Evolutionary conservation across 306 rosid species (phyloP).

Genomic region (Hippophae rhamnoides): DNA sequence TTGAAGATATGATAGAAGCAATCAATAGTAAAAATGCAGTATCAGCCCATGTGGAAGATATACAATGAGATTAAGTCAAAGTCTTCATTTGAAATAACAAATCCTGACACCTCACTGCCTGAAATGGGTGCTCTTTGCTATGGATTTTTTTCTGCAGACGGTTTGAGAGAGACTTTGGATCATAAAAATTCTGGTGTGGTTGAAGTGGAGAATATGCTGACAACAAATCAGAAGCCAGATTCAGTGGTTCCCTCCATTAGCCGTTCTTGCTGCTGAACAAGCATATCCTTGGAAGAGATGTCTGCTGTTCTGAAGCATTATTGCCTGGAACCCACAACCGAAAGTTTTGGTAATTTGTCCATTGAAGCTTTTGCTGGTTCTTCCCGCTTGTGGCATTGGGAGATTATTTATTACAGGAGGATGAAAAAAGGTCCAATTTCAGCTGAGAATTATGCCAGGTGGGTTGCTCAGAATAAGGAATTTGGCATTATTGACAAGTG

Average conservation of each 20-base stretch:
- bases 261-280: constrained; percentile 23
- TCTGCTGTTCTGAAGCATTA: constrained; percentile 14
- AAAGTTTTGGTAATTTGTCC: constrained; percentile 24
- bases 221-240: constrained; percentile 7
- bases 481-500: constrained; percentile 31
- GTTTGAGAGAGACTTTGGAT: no score
- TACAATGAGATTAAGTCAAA: no score
- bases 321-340: constrained; percentile 40
- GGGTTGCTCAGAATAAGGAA: constrained; percentile 60
- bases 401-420: constrained; percentile 52
- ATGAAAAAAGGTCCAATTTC: constrained; percentile 59
- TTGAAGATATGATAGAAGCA: no score
- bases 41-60: no score
- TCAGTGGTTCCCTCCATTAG: constrained; percentile 19
- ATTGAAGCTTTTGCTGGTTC: constrained; percentile 40
- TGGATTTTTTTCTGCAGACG: no score
- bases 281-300: constrained; percentile 33
- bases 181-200: no score
- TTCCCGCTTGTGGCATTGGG: constrained; percentile 73
- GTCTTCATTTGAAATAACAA: no score
- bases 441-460: constrained; percentile 45
- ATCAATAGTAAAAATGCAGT: no score
- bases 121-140: no score
- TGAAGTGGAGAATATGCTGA: no score
- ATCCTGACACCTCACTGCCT: no score